Evolutionary conservation across 2,329 filamentous ascomycete species (phyloP).

Genomic region (Ambrosiella beaveri): DNA sequence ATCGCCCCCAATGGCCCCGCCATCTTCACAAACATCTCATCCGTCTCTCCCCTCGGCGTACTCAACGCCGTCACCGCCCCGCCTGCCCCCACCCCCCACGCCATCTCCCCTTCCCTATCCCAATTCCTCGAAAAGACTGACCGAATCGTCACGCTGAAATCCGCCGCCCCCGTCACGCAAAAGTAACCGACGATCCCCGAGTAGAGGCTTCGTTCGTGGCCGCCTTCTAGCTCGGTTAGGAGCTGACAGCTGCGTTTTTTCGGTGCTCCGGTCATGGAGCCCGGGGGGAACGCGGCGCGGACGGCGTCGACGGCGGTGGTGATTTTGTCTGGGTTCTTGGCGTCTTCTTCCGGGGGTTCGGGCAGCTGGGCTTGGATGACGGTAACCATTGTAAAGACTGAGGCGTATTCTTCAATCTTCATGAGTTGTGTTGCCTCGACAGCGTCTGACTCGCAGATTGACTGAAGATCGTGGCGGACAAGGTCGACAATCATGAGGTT

Average conservation of each 20-base stretch:
- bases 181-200: constrained; percentile 82
- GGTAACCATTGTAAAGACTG: constrained; percentile 80
- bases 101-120: constrained; percentile 18
- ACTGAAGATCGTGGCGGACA: constrained; percentile 82
- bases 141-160: constrained; percentile 84
- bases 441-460: constrained; percentile 57
- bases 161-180: constrained; percentile 66
- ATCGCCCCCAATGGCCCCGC: constrained; percentile 38
- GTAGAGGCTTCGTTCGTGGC: constrained; percentile 54
- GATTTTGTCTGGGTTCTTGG: too few species aligned
- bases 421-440: constrained; percentile 65
- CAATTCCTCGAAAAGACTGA: constrained; percentile 61
- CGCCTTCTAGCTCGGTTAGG: constrained; percentile 47
- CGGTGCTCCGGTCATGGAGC: constrained; percentile 91
- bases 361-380: constrained; percentile 58
- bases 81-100: constrained; percentile 76
- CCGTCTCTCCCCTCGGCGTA: constrained; percentile 61
- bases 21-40: constrained; percentile 76
- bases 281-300: constrained; percentile 62
- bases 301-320: constrained; percentile 57
- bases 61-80: constrained; percentile 80
- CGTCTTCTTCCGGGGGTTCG: background rate
- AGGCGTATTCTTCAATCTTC: constrained; percentile 77
- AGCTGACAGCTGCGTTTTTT: constrained; percentile 87
- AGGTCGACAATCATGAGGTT: constrained; percentile 97